Evolutionary conservation across 352 stramenopile genomes (phyloP), one percentile per base, ranked within the genome.

Genomic region (Sclerospora graminicola): DNA sequence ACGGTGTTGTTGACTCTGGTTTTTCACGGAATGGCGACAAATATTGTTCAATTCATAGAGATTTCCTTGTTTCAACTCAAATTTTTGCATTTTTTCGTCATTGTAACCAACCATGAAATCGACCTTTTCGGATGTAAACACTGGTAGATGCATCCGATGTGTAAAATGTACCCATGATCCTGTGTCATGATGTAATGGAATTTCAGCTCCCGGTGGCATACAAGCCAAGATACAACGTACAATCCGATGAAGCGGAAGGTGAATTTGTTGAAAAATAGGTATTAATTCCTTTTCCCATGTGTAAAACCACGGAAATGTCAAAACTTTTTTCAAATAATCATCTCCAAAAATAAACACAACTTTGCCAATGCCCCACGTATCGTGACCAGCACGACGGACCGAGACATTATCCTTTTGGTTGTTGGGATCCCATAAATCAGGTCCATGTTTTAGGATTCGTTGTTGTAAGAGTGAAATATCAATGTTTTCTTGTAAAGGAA

Each of bases 11-110:
- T 80, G 59, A 62, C 76, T 94, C 46, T 90, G 78, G 72, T 98
- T 99, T 41, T 84, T 87, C 16, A 98, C 84, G 28, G 63, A 54
- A 68, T 98, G 95, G 54, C 98, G 98, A 53, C 89, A 93, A 48
- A 96, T 93, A 66, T 99, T 99, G 76, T 99, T 99, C 44, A 99
- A 92, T 77, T 99, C 96, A 73, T 99, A 97, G 2, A 98, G 77
- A 31, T 91, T 75, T 41, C 94, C 95, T 46, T 97, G 82, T 48
- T 82, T 65, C 51, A 97, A 97, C 51, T 90, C 69, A 40, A 95
- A 79, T n/a, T 90, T 79, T 54, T 84, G 50, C 81, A 98, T 87
- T 13, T 45, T 62, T 6, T 94, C 46, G 34, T 84, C 66, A 19
- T 84, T 86, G 6, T 75, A 62, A 7, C 95, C 95, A 38, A 96